phyloP scores from a whole-genome alignment of 2,329 filamentous ascomycete genomes.

The Orbilia javanica region DNA sequence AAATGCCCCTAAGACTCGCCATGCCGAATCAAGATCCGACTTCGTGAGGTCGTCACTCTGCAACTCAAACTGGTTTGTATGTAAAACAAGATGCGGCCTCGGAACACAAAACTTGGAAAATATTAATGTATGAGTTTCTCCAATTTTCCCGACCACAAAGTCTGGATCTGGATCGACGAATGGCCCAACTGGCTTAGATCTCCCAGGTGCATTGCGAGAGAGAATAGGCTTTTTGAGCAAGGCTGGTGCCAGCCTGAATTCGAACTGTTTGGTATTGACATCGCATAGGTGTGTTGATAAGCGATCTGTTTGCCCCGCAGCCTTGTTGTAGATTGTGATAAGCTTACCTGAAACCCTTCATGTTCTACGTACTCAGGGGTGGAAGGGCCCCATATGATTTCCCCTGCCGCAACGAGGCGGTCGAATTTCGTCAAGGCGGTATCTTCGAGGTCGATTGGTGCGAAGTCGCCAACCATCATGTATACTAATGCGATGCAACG shows the following conservation, averaged over 20 bases:
- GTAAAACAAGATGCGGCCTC: conserved; percentile 65
- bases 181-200: conserved; percentile 60
- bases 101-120: conserved; percentile 65
- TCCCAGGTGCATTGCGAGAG: conserved; percentile 61
- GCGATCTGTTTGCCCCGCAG: background rate
- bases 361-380: background rate
- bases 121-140: conserved; percentile 63
- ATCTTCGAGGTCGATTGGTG: background rate
- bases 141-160: conserved; percentile 63
- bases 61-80: conserved; percentile 65
- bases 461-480: background rate
- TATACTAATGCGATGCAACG: too few relatives aligned
- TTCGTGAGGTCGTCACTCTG: conserved; percentile 65
- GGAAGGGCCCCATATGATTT: conserved; percentile 11
- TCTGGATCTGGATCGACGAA: conserved; percentile 63
- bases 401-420: background rate
- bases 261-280: conserved; percentile 60
- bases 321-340: background rate
- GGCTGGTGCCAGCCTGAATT: conserved; percentile 62
- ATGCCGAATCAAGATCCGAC: conserved; percentile 64
- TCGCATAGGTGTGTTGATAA: background rate
- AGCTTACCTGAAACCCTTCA: conserved; percentile 7
- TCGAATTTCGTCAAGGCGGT: background rate
- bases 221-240: conserved; percentile 60
- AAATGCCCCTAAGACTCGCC: conserved; percentile 64